Percentiles rank a stretch among this genome's conserved stretches.
These are phyloP conservation scores for Neoboletus brunneissimus DNA, from an alignment of 768 basidiomycete species.

Conservation along the genomic window DNA sequence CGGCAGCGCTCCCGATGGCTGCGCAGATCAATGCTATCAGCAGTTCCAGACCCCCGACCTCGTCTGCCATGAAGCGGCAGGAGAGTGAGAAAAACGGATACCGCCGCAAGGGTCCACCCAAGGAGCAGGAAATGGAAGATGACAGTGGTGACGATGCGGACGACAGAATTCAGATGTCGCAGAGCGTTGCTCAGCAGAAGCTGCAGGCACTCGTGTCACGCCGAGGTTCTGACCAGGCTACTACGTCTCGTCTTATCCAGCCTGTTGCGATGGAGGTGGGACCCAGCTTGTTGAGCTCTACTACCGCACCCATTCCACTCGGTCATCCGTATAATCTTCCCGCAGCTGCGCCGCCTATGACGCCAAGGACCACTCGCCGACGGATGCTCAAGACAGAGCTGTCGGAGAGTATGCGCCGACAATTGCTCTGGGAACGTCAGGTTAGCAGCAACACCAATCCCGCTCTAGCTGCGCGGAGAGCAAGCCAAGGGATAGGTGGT, in stretches of 20 bases:
- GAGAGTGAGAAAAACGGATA: conserved; percentile 43
- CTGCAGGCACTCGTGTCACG: conserved; percentile 55
- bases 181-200: conserved; percentile 68
- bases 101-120: conserved; percentile 62
- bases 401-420: conserved; percentile 77
- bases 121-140: conserved; percentile 67
- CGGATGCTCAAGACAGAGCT: conserved; percentile 84
- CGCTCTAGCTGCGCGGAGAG: conserved; percentile 33
- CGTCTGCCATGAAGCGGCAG: conserved; percentile 21
- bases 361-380: conserved; percentile 81
- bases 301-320: conserved; percentile 55
- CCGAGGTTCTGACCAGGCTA: conserved; percentile 34
- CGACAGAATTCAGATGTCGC: conserved; percentile 54
- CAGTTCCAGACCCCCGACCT: conserved; percentile 26
- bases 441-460: conserved; percentile 52
- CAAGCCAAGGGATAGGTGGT: conserved; percentile 28
- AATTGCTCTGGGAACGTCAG: conserved; percentile 79
- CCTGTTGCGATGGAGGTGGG: conserved; percentile 12
- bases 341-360: conserved; percentile 60
- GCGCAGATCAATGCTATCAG: conserved; percentile 43
- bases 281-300: conserved; percentile 26
- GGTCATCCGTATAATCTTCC: conserved; percentile 74
- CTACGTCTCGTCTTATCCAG: conserved; percentile 22
- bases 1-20: conserved; percentile 58
- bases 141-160: conserved; percentile 51